Base-by-base conservation (phyloP, 805 yeast genomes). In the Nakazawaea sp. region DNA sequence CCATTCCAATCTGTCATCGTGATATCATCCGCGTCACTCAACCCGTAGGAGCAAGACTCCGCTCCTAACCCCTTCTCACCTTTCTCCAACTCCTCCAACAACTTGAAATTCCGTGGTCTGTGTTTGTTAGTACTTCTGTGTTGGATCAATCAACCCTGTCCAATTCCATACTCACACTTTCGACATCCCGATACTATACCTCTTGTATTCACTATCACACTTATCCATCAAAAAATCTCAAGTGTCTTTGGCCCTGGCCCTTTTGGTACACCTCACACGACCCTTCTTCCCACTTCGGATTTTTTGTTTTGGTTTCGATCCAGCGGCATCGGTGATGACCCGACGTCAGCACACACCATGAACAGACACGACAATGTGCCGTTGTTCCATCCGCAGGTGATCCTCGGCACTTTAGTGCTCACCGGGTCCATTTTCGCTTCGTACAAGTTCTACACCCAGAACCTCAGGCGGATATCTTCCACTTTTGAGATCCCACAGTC, bases 41-140 rank as follows among this genome's bases (percentile, higher is more conserved):
- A 70, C 0, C 99, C 99, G 52, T 92, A 87, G 17, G 97, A 90
- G 57, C 96, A 89, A 12, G 95, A 84, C 59, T 92, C 97, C 18
- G 97, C 92, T 16, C 97, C 97, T 33, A 85, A 68, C 16, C 98
- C 99, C 59, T 92, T 92, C 56, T 92, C 99, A 33, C 98, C 98
- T 52, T 90, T 90, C 59, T 94, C 99, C 47, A 92, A 70, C 63
- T 92, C 99, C 62, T 92, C 99, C 44, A 92, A 71, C 24, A 92
- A 75, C 56, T 95, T 84, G 62, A 92, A 92, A 58, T 86, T 89
- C 61, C 99, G 78, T 48, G 99, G 99, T 29, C 84, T 77, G 24
- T 21, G 10, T 9, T 23, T 23, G 26, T 23, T 23, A 23, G 26
- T n/a, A n/a, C n/a, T n/a, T n/a, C n/a, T n/a, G n/a, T n/a, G n/a